phyloP scores from a whole-genome alignment of 805 yeast genomes.

The Cyberlindnera galapagoensis region DNA sequence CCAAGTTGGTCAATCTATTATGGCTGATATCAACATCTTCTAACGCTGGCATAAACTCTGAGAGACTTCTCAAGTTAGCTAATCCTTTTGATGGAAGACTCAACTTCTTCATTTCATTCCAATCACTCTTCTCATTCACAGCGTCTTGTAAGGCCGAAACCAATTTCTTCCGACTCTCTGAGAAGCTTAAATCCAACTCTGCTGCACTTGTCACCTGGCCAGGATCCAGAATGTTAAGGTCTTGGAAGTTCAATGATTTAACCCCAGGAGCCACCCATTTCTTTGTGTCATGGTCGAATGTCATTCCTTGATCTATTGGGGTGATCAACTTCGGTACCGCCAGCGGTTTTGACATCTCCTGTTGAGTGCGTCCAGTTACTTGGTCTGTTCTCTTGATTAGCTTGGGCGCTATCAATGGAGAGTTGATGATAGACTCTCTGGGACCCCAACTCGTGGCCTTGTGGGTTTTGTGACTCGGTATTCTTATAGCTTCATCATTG shows the following conservation, averaged over 20 bases:
- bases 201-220: constrained; percentile 33
- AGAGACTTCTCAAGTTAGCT: constrained; percentile 32
- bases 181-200: constrained; percentile 37
- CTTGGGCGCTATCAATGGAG: constrained; percentile 21
- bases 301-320: constrained; percentile 20
- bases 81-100: constrained; percentile 28
- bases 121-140: constrained; percentile 27
- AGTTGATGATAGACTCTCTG: constrained; percentile 13
- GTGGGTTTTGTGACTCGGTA: constrained; percentile 4
- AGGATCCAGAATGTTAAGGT: no score
- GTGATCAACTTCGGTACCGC: constrained; percentile 16
- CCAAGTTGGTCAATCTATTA: constrained; percentile 16
- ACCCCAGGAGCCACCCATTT: constrained; percentile 17
- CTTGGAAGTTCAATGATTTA: not conserved
- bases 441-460: constrained; percentile 18
- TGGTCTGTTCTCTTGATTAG: constrained; percentile 9
- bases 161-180: constrained; percentile 34
- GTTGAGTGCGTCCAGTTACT: no score
- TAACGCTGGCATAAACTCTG: constrained; percentile 33
- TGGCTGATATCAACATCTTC: constrained; percentile 6
- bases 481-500: no score
- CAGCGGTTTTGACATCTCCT: no score
- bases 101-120: constrained; percentile 34
- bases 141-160: constrained; percentile 36
- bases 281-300: constrained; percentile 8